Evolutionary conservation across 345 rosid species (phyloP), one percentile per base, ranked within the genome.

Genomic region (Sisymbrium altissimum): DNA sequence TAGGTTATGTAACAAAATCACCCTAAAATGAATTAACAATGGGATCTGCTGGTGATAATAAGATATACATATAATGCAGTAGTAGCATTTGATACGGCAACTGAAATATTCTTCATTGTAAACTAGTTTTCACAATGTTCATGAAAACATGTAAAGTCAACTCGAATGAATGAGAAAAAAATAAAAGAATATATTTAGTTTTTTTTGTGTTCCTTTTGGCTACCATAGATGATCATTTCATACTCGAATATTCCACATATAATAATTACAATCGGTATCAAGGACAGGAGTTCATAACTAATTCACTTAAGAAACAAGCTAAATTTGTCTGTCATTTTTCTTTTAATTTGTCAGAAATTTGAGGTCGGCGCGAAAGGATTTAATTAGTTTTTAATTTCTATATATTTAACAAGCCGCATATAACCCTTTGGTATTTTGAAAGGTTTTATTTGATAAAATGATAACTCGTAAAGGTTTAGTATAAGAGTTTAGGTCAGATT

Each of bases 391-490:
- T 49, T 14, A 8, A 29, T 36, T 23, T 19, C 2, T 13, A 50
- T 19, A 43, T 4, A 52, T 13, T 1, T 21, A 61, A 6, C 33
- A 48, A 68, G 55, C 56, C 56, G 32, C 48, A 23, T 23, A 6
- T 60, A 40, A 60, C 14, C 68, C 68, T 60, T 75, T 50, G 48
- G 62, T 21, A 50, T 32, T 30, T 50, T 67, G 63, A 75, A 75
- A 11, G 17, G 73, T 39, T 50, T 65, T 53, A 35, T 21, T 41
- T 53, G 39, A 33, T 29, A 29, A 18, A 38, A 23, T 36, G 39
- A 12, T 74, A 35, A 36, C 11, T 45, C 38, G 17, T 55, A 46
- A 27, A 56, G 32, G 6, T 25, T 65, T 45, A 46, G 65, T 54
- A 56, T 56, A 21, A 0, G 13, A 38, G 32, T n/a, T 53, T 59